Conservation (phyloP, 805 yeast species). For the Cyberlindnera galapagoensis region DNA sequence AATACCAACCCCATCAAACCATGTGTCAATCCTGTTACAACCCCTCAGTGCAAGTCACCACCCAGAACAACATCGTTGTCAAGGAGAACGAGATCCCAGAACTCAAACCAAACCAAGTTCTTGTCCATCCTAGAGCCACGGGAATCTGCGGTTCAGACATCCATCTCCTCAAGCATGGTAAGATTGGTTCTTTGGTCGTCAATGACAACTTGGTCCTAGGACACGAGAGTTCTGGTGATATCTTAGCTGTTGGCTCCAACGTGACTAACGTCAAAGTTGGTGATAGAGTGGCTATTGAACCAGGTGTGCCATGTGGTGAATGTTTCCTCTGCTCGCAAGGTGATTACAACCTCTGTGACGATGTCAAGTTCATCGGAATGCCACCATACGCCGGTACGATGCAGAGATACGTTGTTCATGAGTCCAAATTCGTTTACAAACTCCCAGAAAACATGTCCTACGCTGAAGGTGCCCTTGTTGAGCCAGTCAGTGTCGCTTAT, state of each 20-base stretch:
- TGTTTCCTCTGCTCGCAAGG: slow-evolving; percentile 34
- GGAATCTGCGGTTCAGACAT: slow-evolving; percentile 76
- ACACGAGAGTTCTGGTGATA: slow-evolving; percentile 41
- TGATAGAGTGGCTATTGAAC: slow-evolving; percentile 45
- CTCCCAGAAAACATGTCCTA: slow-evolving; percentile 37
- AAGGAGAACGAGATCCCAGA: slow-evolving; percentile 13
- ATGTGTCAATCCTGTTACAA: slow-evolving; percentile 7
- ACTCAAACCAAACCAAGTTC: slow-evolving; percentile 12
- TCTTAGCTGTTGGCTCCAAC: slow-evolving; percentile 42
- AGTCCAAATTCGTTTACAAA: slow-evolving; percentile 29
- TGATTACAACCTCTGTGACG: slow-evolving; percentile 34
- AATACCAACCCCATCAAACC: too few relatives aligned
- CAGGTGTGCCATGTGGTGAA: slow-evolving; percentile 45
- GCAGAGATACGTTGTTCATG: slow-evolving; percentile 31
- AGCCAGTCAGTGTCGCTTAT: slow-evolving; percentile 47
- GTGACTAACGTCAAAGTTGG: slow-evolving; percentile 40
- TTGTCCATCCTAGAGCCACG: slow-evolving; percentile 37
- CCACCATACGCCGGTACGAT: slow-evolving; percentile 34
- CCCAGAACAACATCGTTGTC: slow-evolving; percentile 16
- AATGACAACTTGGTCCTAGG: slow-evolving; percentile 33
- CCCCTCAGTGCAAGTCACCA: slow-evolving; percentile 20
- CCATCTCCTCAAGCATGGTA: slow-evolving; percentile 62
- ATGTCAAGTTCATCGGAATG: slow-evolving; percentile 32
- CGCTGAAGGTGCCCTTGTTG: slow-evolving; percentile 50
- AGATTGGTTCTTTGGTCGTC: slow-evolving; percentile 43